Percentiles rank a stretch among this genome's conserved stretches.
Evolutionary conservation across 169 alveolate genomes (phyloP).

Genomic region (Plasmodium gallinaceum): DNA sequence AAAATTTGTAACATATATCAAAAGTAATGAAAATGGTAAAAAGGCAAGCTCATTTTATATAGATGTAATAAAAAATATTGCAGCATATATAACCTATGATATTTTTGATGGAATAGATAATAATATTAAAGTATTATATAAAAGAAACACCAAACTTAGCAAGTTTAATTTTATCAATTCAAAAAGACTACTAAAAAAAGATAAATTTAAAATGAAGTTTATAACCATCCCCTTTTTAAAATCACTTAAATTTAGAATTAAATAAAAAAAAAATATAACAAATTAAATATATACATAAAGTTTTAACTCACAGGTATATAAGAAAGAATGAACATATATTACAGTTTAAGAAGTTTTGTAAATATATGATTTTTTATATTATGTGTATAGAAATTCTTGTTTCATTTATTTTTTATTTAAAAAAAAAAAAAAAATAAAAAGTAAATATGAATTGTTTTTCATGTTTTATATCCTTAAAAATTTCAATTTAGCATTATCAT

Average conservation of each 20-base stretch:
- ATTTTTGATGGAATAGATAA: constrained; percentile 64
- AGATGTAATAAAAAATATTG: constrained; percentile 37
- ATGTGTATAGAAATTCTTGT: too few relatives aligned
- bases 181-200: constrained; percentile 15
- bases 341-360: too few relatives aligned
- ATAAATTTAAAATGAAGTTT: constrained; percentile 1
- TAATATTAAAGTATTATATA: constrained; percentile 34
- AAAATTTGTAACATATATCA: constrained; percentile 22
- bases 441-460: too few relatives aligned
- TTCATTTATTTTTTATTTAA: too few relatives aligned
- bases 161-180: constrained; percentile 32
- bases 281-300: neutral
- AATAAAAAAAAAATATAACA: constrained; percentile 11
- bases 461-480: too few relatives aligned
- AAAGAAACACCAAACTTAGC: constrained; percentile 19
- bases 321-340: too few relatives aligned
- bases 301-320: neutral
- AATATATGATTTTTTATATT: too few relatives aligned
- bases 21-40: neutral
- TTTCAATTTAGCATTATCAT: constrained; percentile 11
- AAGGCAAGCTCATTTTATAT: constrained; percentile 12
- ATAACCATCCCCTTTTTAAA: constrained; percentile 12
- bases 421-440: too few relatives aligned
- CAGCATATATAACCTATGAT: constrained; percentile 55
- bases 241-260: constrained; percentile 14